Conservation (phyloP, 164 flowering plant species). For the Vitis rupestris region DNA sequence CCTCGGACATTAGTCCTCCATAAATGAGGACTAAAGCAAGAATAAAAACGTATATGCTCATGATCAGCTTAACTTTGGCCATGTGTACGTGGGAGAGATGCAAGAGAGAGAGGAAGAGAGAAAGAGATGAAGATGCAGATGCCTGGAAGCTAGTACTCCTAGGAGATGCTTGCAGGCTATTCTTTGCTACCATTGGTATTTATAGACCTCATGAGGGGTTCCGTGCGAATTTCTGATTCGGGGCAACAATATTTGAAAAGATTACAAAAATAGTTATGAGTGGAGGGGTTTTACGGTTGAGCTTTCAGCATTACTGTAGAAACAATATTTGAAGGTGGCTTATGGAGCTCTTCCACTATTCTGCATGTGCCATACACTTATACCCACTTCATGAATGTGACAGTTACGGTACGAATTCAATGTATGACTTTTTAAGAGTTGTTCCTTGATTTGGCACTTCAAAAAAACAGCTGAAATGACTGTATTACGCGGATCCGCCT, state of each 20-base stretch:
- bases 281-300: too few species aligned
- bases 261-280: too few species aligned
- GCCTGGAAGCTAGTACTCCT: not conserved
- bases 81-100: constrained; percentile 3
- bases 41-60: constrained; percentile 16
- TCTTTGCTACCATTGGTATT: not conserved
- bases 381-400: too few species aligned
- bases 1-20: constrained; percentile 10
- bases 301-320: not conserved
- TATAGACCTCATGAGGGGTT: constrained; percentile 3
- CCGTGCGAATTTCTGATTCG: not conserved
- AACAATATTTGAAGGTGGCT: not conserved
- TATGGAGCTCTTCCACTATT: not conserved
- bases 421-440: too few species aligned
- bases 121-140: not conserved
- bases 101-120: not conserved
- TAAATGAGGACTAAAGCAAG: constrained; percentile 14
- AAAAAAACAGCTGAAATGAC: too few species aligned
- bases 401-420: too few species aligned
- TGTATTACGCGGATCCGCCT: too few species aligned
- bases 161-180: too few species aligned
- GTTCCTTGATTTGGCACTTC: too few species aligned
- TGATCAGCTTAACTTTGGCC: constrained; percentile 26
- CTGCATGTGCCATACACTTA: constrained; percentile 9
- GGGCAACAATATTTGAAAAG: too few species aligned